Evolutionary conservation across 1,284 basidiomycete genomes (phyloP), one percentile per base, ranked within the genome.

Genomic region (Ustilago xerochloae): DNA sequence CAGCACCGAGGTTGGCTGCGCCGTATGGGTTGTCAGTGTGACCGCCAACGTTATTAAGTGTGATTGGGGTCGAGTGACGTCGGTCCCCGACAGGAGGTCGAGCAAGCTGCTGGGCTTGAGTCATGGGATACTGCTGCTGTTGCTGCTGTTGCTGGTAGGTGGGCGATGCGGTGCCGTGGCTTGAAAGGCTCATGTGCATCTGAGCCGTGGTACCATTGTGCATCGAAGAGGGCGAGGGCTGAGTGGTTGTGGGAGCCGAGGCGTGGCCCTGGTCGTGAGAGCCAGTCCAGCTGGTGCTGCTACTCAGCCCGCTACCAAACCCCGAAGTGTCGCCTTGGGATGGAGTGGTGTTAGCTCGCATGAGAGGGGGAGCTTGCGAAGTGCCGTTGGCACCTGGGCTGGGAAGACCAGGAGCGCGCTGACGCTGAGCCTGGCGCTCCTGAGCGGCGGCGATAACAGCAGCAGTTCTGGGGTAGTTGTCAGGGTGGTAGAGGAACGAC

Each of bases 391-490:
- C 72, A 45, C 72, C 66, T 15, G 66, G 62, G 60, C 66, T 75
- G 26, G 72, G 72, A n/a, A 70, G 55, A n/a, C 72, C 72, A 32
- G 72, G 72, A 39, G 54, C 72, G 13, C 67, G 62, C 57, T 81
- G 75, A 13, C 79, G 69, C 59, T 78, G 75, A 35, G 73, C 77
- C 38, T 82, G 77, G 35, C 81, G 76, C 74, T 83, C 80, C 58
- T 81, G 81, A 39, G 82, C 82, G 10, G 82, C 82, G 35, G 82
- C 81, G 63, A 83, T 82, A 38, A 83, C 82, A 24, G 82, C 82
- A 8, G 81, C 80, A 16, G 82, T 83, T 30, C 82, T 67, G 4
- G 79, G 82, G 56, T 82, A 81, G 67, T 83, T 83, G 69, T 84
- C 82, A 10, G 82, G 82, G 54, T 83, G 80, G 69, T 83, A 83